Evolutionary conservation across 2,329 filamentous ascomycete species (phyloP), one percentile per base, ranked within the genome.

Genomic region (Pseudopyricularia javanii): DNA sequence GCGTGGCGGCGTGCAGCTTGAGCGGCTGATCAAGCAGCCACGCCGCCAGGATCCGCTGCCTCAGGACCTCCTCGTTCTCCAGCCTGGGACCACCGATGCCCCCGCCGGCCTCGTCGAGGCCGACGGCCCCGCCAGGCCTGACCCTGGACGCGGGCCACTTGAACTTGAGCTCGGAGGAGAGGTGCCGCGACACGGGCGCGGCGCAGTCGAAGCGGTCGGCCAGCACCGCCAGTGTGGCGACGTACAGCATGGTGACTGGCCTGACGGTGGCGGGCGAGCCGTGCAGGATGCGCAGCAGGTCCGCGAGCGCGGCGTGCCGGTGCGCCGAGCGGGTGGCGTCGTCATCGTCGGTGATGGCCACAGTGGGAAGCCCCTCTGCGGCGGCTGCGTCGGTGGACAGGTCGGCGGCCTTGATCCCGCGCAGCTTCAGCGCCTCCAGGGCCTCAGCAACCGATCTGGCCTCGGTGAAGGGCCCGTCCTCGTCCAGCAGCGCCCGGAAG

Each of bases 161-260:
- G 72, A 78, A 82, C 60, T 75, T 79, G 62, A 78, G 30, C 12
- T 52, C 60, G 72, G 78, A 49, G 74, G 61, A 11, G 17, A 85
- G 64, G 56, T 80, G 79, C 48, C 69, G 70, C 8, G 76, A 71
- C 2, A 88, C 73, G 11, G 71, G 63, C 3, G 71, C 64, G 2
- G 80, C 67, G 55, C 83, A 85, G 66, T 85, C 83, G 65, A 88
- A 90, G 47, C 84, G 79, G 64, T 90, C 86, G 9, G 85, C 84
- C 53, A 88, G 75, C 51, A 88, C 75, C 40, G 83, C 80, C 40
- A 90, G 69, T 2, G 83, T 85, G 14, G 82, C 78, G 11, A 86
- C 71, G 57, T 85, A 85, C 7, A 77, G 68, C 57, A 87, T 74
- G 15, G 75, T 76, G 2, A 33, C 24, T 17, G 40, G 28, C 24